Evolutionary conservation across 2,329 filamentous ascomycete genomes (phyloP), one percentile per base, ranked within the genome.

Genomic region (Exophiala xenobiotica): DNA sequence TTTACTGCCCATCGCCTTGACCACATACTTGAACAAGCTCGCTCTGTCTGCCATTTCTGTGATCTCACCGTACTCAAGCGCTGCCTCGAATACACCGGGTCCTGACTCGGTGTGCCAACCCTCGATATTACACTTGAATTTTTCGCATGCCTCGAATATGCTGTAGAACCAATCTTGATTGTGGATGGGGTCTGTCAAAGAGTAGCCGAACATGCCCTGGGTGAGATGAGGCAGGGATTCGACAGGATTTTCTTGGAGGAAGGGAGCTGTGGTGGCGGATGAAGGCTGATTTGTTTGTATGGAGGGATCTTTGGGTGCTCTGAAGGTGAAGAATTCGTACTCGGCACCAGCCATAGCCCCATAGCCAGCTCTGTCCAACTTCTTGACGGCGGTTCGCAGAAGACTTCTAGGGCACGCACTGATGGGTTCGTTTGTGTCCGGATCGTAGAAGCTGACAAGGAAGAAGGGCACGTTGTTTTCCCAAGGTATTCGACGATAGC

Each of bases 61-160:
- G 58, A 93, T 87, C 67, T 96, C 88, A 46, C 87, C 88, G 62
- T 95, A 97, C 68, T 96, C 88, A 43, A 99, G 80, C 14, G 93
- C 81, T 9, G 93, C 93, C 74, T 99, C 93, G 68, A 92, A 97
- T 3, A 99, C 93, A 38, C 91, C 91, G 0, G 91, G 91, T 1
- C 91, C 91, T 60, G 86, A 91, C 73, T 96, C 91, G 6, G 91
- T 96, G 73, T 96, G 91, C 91, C 91, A 96, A 39, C 91, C 90
- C 68, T 96, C 91, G 42, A 96, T 87, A 57, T 86, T 80, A 65
- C 89, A 93, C 33, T 79, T 75, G 72, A 96, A 95, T 54, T 82
- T 76, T 59, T 80, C 78, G 72, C 90, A 95, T 0, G 86, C 81
- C 58, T 95, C 82, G 70, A 89, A 96, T 43, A 96, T 81, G 39